A percentile compares a stretch with the other conserved stretches of the same genome.
Conservation (phyloP, 2,329 filamentous ascomycete species). For the Chaetomiaceae sp. region DNA sequence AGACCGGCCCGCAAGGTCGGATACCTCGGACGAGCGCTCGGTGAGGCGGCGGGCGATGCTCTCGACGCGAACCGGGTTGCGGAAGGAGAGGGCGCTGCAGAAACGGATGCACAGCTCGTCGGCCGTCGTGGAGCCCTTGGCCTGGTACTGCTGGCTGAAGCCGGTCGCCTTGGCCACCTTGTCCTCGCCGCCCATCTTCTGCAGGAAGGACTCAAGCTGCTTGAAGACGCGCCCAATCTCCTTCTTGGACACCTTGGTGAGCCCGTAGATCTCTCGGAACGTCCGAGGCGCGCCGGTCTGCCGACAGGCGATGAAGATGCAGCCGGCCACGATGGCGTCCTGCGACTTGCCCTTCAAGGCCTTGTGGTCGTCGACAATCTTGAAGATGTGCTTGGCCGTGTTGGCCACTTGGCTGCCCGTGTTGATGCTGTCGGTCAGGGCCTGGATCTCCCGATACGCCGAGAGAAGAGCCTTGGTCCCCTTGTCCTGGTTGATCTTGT, state of each 20-base stretch:
- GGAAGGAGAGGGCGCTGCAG: slow-evolving; percentile 74
- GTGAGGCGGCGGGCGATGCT: slow-evolving; percentile 78
- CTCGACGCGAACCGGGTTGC: slow-evolving; percentile 67
- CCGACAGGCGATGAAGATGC: slow-evolving; percentile 95
- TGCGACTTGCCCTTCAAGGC: slow-evolving; percentile 93
- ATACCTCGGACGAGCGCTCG: slow-evolving; percentile 68
- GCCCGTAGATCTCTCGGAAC: slow-evolving; percentile 88
- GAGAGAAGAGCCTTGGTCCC: slow-evolving; percentile 53
- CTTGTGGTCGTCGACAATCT: slow-evolving; percentile 87
- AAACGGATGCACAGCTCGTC: slow-evolving; percentile 84
- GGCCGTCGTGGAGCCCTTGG: slow-evolving; percentile 72
- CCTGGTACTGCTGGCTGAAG: slow-evolving; percentile 60
- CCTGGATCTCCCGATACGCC: slow-evolving; percentile 86
- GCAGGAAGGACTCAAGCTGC: slow-evolving; percentile 80
- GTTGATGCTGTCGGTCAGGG: slow-evolving; percentile 78
- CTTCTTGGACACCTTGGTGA: slow-evolving; percentile 94
- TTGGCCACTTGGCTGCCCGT: slow-evolving; percentile 79
- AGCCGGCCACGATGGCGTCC: slow-evolving; percentile 90
- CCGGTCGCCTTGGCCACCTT: slow-evolving; percentile 47
- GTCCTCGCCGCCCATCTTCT: slow-evolving; percentile 58
- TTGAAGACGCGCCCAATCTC: slow-evolving; percentile 97
- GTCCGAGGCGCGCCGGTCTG: slow-evolving; percentile 82
- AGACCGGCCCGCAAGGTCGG: slow-evolving; percentile 84
- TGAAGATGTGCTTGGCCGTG: slow-evolving; percentile 91
- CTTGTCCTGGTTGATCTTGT: slow-evolving; percentile 39